These are phyloP conservation scores for Aspergillus transmontanensis DNA, from an alignment of 2,329 filamentous ascomycete species.

Conservation along the genomic window DNA sequence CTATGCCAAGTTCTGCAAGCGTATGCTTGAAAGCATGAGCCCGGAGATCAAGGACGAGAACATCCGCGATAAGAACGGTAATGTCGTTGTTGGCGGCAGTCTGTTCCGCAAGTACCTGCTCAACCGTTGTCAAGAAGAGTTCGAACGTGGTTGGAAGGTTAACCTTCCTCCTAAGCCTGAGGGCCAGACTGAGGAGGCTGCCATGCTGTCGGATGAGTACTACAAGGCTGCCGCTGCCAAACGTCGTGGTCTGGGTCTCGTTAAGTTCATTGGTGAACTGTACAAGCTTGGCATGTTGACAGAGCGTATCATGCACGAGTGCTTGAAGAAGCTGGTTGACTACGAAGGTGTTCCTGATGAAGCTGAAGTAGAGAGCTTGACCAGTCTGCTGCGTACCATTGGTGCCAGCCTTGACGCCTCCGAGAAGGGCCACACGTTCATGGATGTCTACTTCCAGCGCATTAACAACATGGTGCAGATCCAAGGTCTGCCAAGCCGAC, in stretches of 20 bases:
- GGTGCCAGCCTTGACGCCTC: conserved; percentile 81
- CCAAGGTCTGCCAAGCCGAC: conserved; percentile 78
- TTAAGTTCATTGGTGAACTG: conserved; percentile 98
- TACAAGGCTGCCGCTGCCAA: conserved; percentile 92
- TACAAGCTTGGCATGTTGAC: conserved; percentile 99
- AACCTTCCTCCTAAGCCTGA: conserved; percentile 80
- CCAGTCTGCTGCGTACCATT: conserved; percentile 88
- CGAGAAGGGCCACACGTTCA: conserved; percentile 81
- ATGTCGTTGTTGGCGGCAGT: conserved; percentile 86
- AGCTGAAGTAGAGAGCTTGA: conserved; percentile 93
- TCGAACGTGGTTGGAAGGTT: conserved; percentile 94
- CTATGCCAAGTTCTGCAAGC: conserved; percentile 98
- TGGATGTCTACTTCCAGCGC: conserved; percentile 91
- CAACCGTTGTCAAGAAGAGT: conserved; percentile 98
- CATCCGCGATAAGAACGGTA: conserved; percentile 85
- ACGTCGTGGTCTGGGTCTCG: conserved; percentile 92
- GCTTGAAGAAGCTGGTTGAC: conserved; percentile 94
- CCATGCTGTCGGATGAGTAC: conserved; percentile 92
- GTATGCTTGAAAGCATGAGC: conserved; percentile 95
- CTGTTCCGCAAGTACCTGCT: conserved; percentile 98
- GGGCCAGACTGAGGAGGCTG: conserved; percentile 70
- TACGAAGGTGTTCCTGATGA: conserved; percentile 93
- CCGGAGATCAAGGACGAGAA: conserved; percentile 92
- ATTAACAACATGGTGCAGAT: conserved; percentile 81
- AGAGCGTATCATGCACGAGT: conserved; percentile 99